Evolutionary conservation across 768 basidiomycete genomes (phyloP), one percentile per base, ranked within the genome.

Genomic region (Naganishia vaughanmartiniae): DNA sequence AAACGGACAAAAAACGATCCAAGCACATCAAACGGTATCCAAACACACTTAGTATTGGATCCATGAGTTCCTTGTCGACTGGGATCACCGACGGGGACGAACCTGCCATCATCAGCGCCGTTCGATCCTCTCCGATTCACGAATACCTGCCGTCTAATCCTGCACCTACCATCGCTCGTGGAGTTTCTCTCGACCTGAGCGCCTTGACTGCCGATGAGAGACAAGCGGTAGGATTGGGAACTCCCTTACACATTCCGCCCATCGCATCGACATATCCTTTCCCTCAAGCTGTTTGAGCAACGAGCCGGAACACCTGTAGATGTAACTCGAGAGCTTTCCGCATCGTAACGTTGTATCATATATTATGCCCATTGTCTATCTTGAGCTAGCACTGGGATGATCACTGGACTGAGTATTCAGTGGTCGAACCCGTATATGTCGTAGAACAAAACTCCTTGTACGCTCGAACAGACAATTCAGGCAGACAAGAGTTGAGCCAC

Each of bases 51-150:
- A 63, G 60, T 45, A 63, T 63, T 42, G 60, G 60, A 11, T 63
- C 60, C 21, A 45, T 45, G 60, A 63, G 60, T 42, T 63, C 60
- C 12, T 6, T 63, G 36, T 63, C 60, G 21, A 63, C 60, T 30
- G 39, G 24, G 7, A 42, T 63, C 28, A 63, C 60, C 60, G 60
- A 63, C 10, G 39, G 60, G 3, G 60, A 63, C 4, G 60, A 63
- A 42, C 36, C 39, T 21, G 39, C 60, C 9, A 45, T 45, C 24
- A 63, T 63, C 39, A n/a, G 60, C 7, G 30, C 60, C 10, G 30
- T 63, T 26, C 60, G 36, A 26, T n/a, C 60, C 21, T 63, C 60
- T 30, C 60, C 60, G n/a, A 30, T 63, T 63, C 60, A 63, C 57
- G n/a, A 33, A 6, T 11, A 42, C 3, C 9, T 30, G 36, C 60